Evolutionary conservation across 495 filamentous ascomycete species (phyloP).

Genomic region (Rhypophila decipiens): DNA sequence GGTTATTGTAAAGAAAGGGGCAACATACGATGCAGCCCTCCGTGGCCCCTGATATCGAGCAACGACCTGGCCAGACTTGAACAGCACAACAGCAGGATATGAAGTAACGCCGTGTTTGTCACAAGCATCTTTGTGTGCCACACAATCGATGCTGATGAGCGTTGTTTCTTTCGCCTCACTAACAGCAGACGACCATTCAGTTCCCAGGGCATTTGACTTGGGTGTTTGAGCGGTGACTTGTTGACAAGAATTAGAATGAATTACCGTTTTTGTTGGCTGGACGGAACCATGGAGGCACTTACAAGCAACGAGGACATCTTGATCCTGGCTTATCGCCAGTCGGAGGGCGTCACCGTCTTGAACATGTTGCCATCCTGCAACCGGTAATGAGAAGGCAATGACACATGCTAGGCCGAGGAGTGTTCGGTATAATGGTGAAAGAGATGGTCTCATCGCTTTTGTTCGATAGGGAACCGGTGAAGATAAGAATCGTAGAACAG

Average conservation of each 20-base stretch:
- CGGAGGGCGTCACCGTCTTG: not conserved
- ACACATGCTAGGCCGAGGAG: no score
- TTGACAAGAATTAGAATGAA: not conserved
- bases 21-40: constrained; percentile 23
- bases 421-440: no score
- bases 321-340: not conserved
- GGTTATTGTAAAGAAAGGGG: not conserved
- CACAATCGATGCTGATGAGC: constrained; percentile 26
- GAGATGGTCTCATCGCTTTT: no score
- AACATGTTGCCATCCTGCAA: constrained; percentile 1
- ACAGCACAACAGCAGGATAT: constrained; percentile 12
- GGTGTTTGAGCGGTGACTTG: constrained; percentile 2
- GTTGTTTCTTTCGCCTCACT: constrained; percentile 1
- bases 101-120: constrained; percentile 8
- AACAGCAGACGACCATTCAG: constrained; percentile 16
- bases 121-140: constrained; percentile 12
- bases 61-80: constrained; percentile 6
- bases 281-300: not conserved
- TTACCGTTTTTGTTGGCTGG: constrained; percentile 1
- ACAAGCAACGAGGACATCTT: constrained; percentile 4
- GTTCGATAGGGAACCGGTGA: no score
- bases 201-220: constrained; percentile 12
- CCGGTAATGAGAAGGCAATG: no score
- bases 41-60: constrained; percentile 24
- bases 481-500: no score